Percentiles rank a stretch among this genome's conserved stretches.
Conservation (phyloP, 306 rosid species). For the Myrica gale region DNA sequence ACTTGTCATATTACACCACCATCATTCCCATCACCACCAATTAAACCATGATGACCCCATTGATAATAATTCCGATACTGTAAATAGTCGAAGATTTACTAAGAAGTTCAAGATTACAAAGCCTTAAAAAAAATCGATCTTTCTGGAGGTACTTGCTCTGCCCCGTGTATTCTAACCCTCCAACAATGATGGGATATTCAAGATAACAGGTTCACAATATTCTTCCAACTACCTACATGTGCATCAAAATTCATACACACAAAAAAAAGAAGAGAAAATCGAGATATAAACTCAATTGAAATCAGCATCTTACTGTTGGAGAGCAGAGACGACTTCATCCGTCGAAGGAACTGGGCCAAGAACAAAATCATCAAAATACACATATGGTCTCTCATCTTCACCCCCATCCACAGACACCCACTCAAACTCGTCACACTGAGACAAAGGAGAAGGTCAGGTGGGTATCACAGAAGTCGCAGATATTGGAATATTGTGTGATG, state of each 20-base stretch:
- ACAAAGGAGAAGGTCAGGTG: constrained; percentile 24
- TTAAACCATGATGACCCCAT: background rate
- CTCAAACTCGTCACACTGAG: constrained; percentile 38
- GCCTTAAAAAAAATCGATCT: background rate
- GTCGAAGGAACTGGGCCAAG: constrained; percentile 47
- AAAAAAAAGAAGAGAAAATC: background rate
- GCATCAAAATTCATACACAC: too few species aligned
- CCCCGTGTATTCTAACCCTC: background rate
- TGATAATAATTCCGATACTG: background rate
- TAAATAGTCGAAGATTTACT: background rate
- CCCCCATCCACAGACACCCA: constrained; percentile 41
- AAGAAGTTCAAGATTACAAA: background rate
- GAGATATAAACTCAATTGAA: background rate
- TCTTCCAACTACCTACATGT: background rate
- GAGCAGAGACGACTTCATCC: constrained; percentile 52
- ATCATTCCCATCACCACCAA: background rate
- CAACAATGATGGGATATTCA: background rate
- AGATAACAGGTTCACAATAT: background rate
- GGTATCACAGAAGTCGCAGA: constrained; percentile 21
- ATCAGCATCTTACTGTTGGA: constrained; percentile 39
- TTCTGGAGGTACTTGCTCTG: background rate
- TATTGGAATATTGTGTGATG: constrained; percentile 21
- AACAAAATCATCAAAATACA: constrained; percentile 24
- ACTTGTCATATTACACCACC: constrained; percentile 1
- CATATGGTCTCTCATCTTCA: constrained; percentile 22